Evolutionary conservation across 1,284 basidiomycete genomes (phyloP).

Genomic region (Tilletia caries): DNA sequence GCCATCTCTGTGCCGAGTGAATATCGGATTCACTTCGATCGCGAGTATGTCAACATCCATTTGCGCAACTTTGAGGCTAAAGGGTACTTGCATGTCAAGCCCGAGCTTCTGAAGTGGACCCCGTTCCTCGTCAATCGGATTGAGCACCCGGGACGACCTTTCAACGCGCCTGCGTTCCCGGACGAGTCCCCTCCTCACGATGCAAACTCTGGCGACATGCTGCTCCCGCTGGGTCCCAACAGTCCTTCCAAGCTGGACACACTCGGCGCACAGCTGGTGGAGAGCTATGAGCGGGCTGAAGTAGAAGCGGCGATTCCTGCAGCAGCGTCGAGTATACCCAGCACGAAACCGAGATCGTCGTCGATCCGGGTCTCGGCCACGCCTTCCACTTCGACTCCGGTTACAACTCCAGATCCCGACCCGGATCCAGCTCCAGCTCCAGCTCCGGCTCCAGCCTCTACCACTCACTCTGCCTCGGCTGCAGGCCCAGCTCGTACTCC

Average conservation of each 20-base stretch:
- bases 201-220: not conserved
- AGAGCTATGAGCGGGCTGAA: conserved; percentile 11
- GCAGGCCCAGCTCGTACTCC: no score
- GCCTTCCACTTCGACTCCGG: no score
- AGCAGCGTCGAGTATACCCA: not conserved
- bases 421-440: no score
- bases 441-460: no score
- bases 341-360: not conserved
- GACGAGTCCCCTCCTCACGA: not conserved
- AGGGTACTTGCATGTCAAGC: conserved; percentile 72
- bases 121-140: conserved; percentile 69
- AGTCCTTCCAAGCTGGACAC: not conserved
- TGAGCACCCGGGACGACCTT: not conserved
- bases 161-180: not conserved
- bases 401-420: no score
- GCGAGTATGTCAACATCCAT: conserved; percentile 66
- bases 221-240: not conserved
- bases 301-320: not conserved
- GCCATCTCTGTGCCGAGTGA: conserved; percentile 63
- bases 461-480: no score
- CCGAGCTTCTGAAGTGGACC: conserved; percentile 89
- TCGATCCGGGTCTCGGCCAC: not conserved
- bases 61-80: conserved; percentile 72
- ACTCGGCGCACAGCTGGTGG: conserved; percentile 7
- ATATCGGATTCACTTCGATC: conserved; percentile 76